Percentiles rank a stretch among this genome's conserved stretches.
These are phyloP conservation scores for Aureobasidium leucospermi DNA, from an alignment of 2,329 filamentous ascomycete species.

Conservation along the genomic window DNA sequence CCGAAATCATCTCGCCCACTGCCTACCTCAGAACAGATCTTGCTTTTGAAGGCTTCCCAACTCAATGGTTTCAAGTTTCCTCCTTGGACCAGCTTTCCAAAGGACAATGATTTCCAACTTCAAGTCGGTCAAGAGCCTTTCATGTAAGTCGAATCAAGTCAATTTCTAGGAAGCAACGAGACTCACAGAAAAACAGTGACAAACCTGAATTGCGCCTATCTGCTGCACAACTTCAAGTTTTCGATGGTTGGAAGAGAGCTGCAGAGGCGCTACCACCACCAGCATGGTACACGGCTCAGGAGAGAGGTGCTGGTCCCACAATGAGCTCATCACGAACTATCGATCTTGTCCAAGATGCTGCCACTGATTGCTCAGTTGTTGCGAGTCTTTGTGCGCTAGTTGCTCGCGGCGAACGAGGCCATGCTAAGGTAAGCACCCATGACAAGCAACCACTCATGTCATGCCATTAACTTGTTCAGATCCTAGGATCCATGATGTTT, in stretches of 20 bases:
- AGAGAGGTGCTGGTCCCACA: constrained; percentile 34
- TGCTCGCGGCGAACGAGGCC: constrained; percentile 60
- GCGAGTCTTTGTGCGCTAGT: constrained; percentile 83
- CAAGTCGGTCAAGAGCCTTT: constrained; percentile 48
- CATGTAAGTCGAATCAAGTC: constrained; percentile 44
- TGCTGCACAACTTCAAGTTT: constrained; percentile 62
- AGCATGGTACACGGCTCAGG: constrained; percentile 28
- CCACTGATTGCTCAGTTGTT: constrained; percentile 94
- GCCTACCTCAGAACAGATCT: constrained; percentile 64
- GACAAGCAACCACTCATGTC: background rate
- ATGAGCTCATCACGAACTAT: constrained; percentile 55
- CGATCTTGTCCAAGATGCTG: constrained; percentile 90
- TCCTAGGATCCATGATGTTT: constrained; percentile 65
- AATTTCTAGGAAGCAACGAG: background rate
- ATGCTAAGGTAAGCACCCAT: constrained; percentile 51
- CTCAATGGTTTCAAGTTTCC: constrained; percentile 79
- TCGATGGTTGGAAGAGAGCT: constrained; percentile 77
- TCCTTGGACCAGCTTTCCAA: constrained; percentile 66
- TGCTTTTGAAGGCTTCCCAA: constrained; percentile 68
- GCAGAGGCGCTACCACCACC: constrained; percentile 53
- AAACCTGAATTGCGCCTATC: constrained; percentile 64
- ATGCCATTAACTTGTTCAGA: constrained; percentile 35
- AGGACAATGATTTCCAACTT: constrained; percentile 53
- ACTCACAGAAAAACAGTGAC: constrained; percentile 48
- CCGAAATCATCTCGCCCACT: constrained; percentile 55